Evolutionary conservation across 2,329 filamentous ascomycete species (phyloP).

Genomic region (Fusarium mangiferae): DNA sequence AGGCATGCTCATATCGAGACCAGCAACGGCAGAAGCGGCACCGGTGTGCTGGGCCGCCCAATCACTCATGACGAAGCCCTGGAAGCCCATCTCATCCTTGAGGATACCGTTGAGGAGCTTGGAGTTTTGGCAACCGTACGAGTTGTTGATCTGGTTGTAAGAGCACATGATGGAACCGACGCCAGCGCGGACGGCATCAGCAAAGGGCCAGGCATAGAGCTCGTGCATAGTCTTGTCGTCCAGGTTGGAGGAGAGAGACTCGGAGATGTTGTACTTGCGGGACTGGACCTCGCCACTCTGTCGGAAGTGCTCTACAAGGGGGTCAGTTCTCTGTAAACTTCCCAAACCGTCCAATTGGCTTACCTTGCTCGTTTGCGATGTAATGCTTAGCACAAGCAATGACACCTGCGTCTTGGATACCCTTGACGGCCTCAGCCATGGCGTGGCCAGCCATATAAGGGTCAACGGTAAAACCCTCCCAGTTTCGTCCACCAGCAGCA

Average conservation of each 20-base stretch:
- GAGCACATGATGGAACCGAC: slow-evolving; percentile 73
- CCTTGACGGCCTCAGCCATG: slow-evolving; percentile 77
- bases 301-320: slow-evolving; percentile 72
- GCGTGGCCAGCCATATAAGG: slow-evolving; percentile 79
- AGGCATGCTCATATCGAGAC: slow-evolving; percentile 89
- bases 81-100: slow-evolving; percentile 83
- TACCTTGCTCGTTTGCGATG: slow-evolving; percentile 76
- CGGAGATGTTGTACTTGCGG: slow-evolving; percentile 69
- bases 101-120: slow-evolving; percentile 79
- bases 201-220: slow-evolving; percentile 82
- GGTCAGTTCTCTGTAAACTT: neutral
- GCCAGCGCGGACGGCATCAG: slow-evolving; percentile 75
- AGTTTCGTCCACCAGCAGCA: slow-evolving; percentile 64
- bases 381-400: slow-evolving; percentile 87
- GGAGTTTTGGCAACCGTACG: slow-evolving; percentile 82
- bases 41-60: slow-evolving; percentile 81
- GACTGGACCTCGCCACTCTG: slow-evolving; percentile 65
- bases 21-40: slow-evolving; percentile 73
- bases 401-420: slow-evolving; percentile 83
- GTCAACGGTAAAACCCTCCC: slow-evolving; percentile 77
- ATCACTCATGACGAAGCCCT: slow-evolving; percentile 84
- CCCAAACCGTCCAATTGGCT: neutral
- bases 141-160: slow-evolving; percentile 84
- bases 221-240: slow-evolving; percentile 82
- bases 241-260: slow-evolving; percentile 69